Evolutionary conservation across 2,329 filamentous ascomycete species (phyloP), one percentile per base, ranked within the genome.

Genomic region (Hypoxylon rubiginosum): DNA sequence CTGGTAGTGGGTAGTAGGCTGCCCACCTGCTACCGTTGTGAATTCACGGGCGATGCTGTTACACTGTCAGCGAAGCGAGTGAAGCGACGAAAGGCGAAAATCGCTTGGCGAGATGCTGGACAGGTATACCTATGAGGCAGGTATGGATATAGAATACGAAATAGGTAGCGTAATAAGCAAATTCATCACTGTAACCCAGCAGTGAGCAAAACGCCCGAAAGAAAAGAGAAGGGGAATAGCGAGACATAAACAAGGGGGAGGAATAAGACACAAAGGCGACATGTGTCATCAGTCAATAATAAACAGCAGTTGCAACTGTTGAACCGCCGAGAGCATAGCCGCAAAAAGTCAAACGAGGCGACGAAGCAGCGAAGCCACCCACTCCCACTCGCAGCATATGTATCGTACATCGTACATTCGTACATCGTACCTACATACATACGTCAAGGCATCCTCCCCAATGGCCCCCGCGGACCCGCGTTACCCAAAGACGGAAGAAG

Each of bases 321-420:
- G n/a, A 43, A 26, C 7, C 32, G 45, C 61, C 53, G 21, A 62
- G 51, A 63, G 59, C 66, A 68, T 66, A 68, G 66, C 66, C 66
- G 51, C 59, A 39, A 39, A 66, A 62, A 66, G 49, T 61, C 56
- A 58, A 68, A 63, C 58, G 17, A 52, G 9, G 30, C 17, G 28
- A 6, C 49, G 9, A 34, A 15, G 43, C 43, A 11, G 10, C 13
- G 45, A 56, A 46, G 24, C 52, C 39, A 24, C 24, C 30, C 13
- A 26, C 15, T 19, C 28, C 59, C 55, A 49, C 43, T 50, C 54
- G 51, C 46, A 45, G 41, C 62, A 56, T 55, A 59, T 66, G 7
- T 13, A 34, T 34, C n/a, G n/a, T 51, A 13, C 48, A 28, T 26
- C 45, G 11, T 51, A 32, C 48, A 24, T 32, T 13, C 7, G 30